These are phyloP conservation scores for Fraxinus dipetala DNA, from an alignment of 305 asterid genomes.

Conservation along the genomic window DNA sequence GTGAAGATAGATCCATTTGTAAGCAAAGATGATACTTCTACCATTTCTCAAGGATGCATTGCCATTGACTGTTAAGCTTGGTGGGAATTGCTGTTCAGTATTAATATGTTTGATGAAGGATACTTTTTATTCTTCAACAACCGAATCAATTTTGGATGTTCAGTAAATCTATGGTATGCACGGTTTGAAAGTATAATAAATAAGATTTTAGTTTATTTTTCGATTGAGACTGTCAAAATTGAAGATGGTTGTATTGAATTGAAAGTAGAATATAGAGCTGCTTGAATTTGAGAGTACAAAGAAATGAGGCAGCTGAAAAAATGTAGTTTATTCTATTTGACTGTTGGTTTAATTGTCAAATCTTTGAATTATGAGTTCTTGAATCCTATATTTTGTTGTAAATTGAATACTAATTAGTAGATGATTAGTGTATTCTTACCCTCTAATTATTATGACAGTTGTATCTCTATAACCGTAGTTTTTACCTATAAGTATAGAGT, in stretches of 20 bases:
- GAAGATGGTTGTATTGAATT: not conserved
- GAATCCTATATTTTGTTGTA: not conserved
- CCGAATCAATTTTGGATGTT: not conserved
- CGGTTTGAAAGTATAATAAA: not conserved
- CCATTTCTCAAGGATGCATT: constrained; percentile 60
- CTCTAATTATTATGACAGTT: not conserved
- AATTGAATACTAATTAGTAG: no score
- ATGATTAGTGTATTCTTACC: not conserved
- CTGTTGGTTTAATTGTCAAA: not conserved
- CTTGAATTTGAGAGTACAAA: not conserved
- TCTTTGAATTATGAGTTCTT: not conserved
- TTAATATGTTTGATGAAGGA: not conserved
- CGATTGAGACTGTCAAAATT: not conserved
- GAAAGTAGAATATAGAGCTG: not conserved
- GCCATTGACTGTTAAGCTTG: constrained; percentile 74
- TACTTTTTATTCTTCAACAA: not conserved
- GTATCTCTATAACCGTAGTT: not conserved
- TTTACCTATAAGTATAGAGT: not conserved
- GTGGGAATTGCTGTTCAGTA: not conserved
- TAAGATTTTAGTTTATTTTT: not conserved
- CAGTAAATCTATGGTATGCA: not conserved
- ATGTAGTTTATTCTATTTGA: not conserved
- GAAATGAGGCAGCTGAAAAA: not conserved
- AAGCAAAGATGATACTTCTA: constrained; percentile 44
- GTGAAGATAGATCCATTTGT: constrained; percentile 88